These are phyloP conservation scores for Fusarium sp. DNA, from an alignment of 2,329 filamentous ascomycete genomes.

Conservation along the genomic window DNA sequence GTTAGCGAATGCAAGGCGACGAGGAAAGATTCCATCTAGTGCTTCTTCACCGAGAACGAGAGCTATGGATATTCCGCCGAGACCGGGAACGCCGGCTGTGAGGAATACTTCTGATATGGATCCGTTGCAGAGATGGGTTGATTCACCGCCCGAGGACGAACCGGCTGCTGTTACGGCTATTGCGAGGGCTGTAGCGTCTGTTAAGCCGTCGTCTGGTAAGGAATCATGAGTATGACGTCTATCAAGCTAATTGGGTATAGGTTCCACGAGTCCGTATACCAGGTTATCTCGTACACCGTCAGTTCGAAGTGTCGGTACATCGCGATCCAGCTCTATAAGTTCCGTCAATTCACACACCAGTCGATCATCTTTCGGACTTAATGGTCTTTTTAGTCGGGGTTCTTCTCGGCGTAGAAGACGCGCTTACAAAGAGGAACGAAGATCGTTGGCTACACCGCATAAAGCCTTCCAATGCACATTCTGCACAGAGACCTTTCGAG, in stretches of 20 bases:
- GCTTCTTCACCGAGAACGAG: slow-evolving; percentile 22
- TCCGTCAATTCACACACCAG: slow-evolving; percentile 36
- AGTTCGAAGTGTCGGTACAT: slow-evolving; percentile 28
- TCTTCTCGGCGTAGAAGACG: slow-evolving; percentile 32
- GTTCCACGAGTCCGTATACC: slow-evolving; percentile 32
- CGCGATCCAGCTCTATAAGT: slow-evolving; percentile 30
- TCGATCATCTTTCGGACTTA: slow-evolving; percentile 27
- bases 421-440: slow-evolving; percentile 33
- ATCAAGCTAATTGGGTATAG: not conserved
- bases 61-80: slow-evolving; percentile 68
- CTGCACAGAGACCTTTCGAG: slow-evolving; percentile 58
- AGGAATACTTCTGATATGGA: slow-evolving; percentile 39
- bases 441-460: slow-evolving; percentile 16
- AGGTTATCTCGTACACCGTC: slow-evolving; percentile 29
- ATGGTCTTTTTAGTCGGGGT: slow-evolving; percentile 26
- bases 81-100: slow-evolving; percentile 52
- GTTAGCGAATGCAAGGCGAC: slow-evolving; percentile 85
- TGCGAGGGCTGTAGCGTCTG: slow-evolving; percentile 44
- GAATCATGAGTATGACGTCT: accelerated
- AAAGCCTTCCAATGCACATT: slow-evolving; percentile 57
- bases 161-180: slow-evolving; percentile 48
- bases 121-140: slow-evolving; percentile 48
- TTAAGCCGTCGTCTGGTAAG: slow-evolving; percentile 29
- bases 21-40: slow-evolving; percentile 70
- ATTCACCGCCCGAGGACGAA: slow-evolving; percentile 50